A percentile compares a stretch with the other conserved stretches of the same genome.
These are phyloP conservation scores for Parathielavia appendiculata DNA, from an alignment of 495 filamentous ascomycete genomes.

Conservation along the genomic window DNA sequence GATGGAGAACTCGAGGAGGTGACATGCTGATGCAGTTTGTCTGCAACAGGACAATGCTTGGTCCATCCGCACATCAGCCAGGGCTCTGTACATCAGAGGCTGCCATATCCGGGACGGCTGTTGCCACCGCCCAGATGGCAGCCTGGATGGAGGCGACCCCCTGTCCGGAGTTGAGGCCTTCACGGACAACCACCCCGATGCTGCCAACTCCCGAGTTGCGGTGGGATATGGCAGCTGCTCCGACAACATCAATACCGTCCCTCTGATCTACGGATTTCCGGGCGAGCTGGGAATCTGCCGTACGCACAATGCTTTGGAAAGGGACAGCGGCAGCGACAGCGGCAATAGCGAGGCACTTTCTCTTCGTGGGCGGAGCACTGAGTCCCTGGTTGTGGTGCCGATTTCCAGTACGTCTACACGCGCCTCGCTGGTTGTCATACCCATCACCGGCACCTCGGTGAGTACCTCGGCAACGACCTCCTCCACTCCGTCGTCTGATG, in stretches of 20 bases:
- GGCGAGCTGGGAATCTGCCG: neutral
- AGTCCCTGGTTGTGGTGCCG: no score
- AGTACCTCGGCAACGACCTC: neutral
- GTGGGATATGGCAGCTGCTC: constrained; percentile 3
- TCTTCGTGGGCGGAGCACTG: no score
- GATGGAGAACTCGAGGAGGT: no score
- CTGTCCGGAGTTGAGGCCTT: neutral
- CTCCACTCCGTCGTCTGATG: neutral
- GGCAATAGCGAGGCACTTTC: neutral
- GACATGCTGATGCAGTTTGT: neutral
- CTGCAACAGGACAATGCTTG: neutral
- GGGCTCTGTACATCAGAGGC: neutral
- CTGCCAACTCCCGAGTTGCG: neutral
- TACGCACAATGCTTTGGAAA: constrained; percentile 8
- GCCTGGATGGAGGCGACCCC: neutral
- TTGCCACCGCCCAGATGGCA: neutral
- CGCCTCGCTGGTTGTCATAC: neutral
- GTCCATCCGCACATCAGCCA: neutral
- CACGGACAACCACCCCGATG: constrained; percentile 2
- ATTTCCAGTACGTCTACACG: no score
- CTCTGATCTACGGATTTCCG: neutral
- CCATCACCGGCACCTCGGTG: no score
- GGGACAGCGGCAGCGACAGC: constrained; percentile 1
- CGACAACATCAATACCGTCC: neutral
- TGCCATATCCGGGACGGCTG: neutral